Percentiles rank a stretch among this genome's conserved stretches.
These are phyloP conservation scores for Fusarium heterosporum DNA, from an alignment of 2,329 filamentous ascomycete species.

Conservation along the genomic window DNA sequence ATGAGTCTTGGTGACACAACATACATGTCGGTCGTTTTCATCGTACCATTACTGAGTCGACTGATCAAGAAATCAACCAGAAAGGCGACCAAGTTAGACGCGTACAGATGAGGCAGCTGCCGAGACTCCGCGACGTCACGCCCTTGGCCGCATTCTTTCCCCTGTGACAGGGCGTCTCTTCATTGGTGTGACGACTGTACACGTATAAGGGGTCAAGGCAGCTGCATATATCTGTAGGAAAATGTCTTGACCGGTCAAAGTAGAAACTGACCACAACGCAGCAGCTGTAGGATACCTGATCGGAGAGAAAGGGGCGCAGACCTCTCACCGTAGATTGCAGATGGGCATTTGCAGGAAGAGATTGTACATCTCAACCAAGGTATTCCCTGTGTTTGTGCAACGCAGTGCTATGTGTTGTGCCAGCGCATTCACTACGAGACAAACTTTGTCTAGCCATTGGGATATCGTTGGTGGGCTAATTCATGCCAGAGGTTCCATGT, in stretches of 20 bases:
- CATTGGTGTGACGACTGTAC: constrained; percentile 1
- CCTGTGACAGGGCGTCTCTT: constrained; percentile 20
- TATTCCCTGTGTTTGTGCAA: constrained; percentile 3
- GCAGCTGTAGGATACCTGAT: constrained; percentile 16
- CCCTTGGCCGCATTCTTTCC: neutral
- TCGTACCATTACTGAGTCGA: constrained; percentile 13
- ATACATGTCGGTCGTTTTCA: constrained; percentile 11
- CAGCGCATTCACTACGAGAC: constrained; percentile 19
- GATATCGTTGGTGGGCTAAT: constrained; percentile 13
- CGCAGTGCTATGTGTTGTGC: constrained; percentile 3
- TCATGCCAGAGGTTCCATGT: constrained; percentile 16
- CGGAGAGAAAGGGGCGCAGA: constrained; percentile 9
- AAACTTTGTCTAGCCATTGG: constrained; percentile 1
- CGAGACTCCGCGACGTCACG: constrained; percentile 9
- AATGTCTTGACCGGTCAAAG: neutral
- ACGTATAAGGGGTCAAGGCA: constrained; percentile 4
- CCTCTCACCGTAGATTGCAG: constrained; percentile 8
- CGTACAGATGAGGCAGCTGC: constrained; percentile 18
- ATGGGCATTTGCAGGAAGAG: constrained; percentile 20
- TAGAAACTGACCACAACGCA: neutral
- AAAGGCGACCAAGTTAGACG: constrained; percentile 8
- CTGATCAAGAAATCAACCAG: constrained; percentile 9
- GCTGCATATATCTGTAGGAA: constrained; percentile 11
- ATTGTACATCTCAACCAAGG: constrained; percentile 28
- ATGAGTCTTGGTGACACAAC: constrained; percentile 1